phyloP scores from a whole-genome alignment of 2,329 filamentous ascomycete genomes.

The Periconia sp. region DNA sequence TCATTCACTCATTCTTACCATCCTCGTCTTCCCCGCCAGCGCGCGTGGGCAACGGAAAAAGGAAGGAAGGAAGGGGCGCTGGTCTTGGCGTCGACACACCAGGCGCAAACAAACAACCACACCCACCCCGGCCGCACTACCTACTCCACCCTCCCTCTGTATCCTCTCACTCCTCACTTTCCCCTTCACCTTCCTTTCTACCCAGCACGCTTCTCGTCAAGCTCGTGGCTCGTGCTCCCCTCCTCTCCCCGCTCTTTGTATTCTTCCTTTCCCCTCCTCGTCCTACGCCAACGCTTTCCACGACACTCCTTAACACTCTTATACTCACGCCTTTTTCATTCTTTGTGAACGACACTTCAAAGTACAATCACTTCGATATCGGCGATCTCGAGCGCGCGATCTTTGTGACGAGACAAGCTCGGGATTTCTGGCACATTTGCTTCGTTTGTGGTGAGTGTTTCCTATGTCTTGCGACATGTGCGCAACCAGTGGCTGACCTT shows the following conservation, averaged over 20 bases:
- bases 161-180: neutral
- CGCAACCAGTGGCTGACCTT: slow-evolving; percentile 7
- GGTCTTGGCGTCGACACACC: slow-evolving; percentile 21
- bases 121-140: no score
- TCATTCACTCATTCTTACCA: neutral
- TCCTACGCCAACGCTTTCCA: slow-evolving; percentile 20
- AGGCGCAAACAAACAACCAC: slow-evolving; percentile 22
- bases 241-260: slow-evolving; percentile 18
- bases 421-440: neutral
- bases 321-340: slow-evolving; percentile 20
- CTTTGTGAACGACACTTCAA: slow-evolving; percentile 20
- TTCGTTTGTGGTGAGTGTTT: slow-evolving; percentile 1
- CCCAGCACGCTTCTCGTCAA: neutral
- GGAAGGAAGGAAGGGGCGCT: slow-evolving; percentile 15
- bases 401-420: neutral
- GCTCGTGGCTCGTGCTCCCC: neutral
- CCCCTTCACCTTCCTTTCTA: neutral
- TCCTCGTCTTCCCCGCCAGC: neutral
- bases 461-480: neutral
- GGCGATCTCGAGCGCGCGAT: neutral
- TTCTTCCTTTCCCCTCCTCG: slow-evolving; percentile 20
- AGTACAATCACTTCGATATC: neutral
- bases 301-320: slow-evolving; percentile 35
- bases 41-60: neutral
- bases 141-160: neutral